These are phyloP conservation scores for Dioscorea cayenensis DNA, from an alignment of 116 monocot species.

Conservation along the genomic window DNA sequence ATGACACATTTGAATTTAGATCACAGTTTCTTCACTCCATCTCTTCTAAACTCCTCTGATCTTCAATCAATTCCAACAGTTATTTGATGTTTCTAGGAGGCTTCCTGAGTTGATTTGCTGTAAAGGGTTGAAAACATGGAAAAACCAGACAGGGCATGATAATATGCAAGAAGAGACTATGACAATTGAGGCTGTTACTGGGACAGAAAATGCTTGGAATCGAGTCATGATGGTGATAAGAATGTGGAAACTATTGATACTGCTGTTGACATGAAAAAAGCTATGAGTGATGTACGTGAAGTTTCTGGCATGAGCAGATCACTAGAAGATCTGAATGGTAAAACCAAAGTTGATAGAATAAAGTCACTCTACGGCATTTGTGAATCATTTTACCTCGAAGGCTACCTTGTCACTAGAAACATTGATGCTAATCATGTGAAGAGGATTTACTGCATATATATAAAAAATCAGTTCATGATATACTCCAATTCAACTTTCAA, in stretches of 20 bases:
- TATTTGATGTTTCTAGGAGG: conserved; percentile 88
- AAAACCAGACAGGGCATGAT: conserved; percentile 10
- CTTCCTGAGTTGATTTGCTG: conserved; percentile 67
- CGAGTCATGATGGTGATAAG: neutral
- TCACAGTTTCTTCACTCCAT: too few relatives aligned
- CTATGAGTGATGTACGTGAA: conserved; percentile 20
- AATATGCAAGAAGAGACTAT: conserved; percentile 7
- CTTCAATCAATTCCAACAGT: too few relatives aligned
- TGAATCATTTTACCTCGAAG: conserved; percentile 32
- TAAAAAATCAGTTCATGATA: conserved; percentile 65
- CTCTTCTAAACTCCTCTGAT: too few relatives aligned
- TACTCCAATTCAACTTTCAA: conserved; percentile 63
- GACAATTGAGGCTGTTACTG: neutral
- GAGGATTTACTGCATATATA: conserved; percentile 75
- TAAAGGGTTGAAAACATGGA: conserved; percentile 85
- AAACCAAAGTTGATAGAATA: conserved; percentile 48
- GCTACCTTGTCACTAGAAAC: conserved; percentile 84
- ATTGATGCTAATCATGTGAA: conserved; percentile 74
- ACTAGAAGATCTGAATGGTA: conserved; percentile 4
- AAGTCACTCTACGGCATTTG: conserved; percentile 74
- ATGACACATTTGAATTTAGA: too few relatives aligned
- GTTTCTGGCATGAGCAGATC: neutral
- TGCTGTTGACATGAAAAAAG: neutral
- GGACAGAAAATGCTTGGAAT: conserved; percentile 6
- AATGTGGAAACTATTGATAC: conserved; percentile 6